Evolutionary conservation across 2,329 filamentous ascomycete species (phyloP), one percentile per base, ranked within the genome.

Genomic region (Xylariaceae sp.): DNA sequence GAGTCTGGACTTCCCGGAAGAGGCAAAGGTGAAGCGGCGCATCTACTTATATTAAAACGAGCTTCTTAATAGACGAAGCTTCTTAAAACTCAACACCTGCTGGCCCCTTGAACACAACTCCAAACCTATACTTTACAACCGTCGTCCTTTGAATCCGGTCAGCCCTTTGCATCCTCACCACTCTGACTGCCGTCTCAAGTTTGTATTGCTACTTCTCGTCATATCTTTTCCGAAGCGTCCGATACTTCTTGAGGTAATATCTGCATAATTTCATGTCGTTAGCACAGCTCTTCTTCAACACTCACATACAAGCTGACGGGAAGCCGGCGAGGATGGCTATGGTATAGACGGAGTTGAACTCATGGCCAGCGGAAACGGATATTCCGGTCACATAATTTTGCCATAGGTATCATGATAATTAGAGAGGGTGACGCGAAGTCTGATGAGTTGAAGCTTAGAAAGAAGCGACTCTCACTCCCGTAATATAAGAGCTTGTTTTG

Each of bases 231-330:
- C 88, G 87, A 69, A 97, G 77, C 30, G 90, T 86, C 67, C 93
- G 87, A 77, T 97, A 97, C 72, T 89, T 84, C 79, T 95, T 96
- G 69, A 97, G 80, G 77, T 94, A 96, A 75, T 96, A 95, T 72
- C 90, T 95, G 73, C 63, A 67, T 63, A 60, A 50, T 47, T 62
- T 62, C 64, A 57, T 53, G 51, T 53, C 55, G 56, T 61, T 58
- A 62, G 57, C 58, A 57, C 48, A 63, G 50, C 56, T 55, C 57
- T 71, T 60, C 68, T 59, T 50, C 59, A 34, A 30, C 17, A 59
- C 44, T 34, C 50, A 42, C 53, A 13, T 17, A 53, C 42, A 5
- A 35, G 17, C n/a, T 30, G 17, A 10, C 48, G 48, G 42, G 34
- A 23, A 18, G 48, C 57, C 34, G 55, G 37, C 45, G 15, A 13